Percentiles rank a stretch among this genome's conserved stretches.
These are phyloP conservation scores for Marasmius tenuissimus DNA, from an alignment of 1,284 basidiomycete species.

Conservation along the genomic window DNA sequence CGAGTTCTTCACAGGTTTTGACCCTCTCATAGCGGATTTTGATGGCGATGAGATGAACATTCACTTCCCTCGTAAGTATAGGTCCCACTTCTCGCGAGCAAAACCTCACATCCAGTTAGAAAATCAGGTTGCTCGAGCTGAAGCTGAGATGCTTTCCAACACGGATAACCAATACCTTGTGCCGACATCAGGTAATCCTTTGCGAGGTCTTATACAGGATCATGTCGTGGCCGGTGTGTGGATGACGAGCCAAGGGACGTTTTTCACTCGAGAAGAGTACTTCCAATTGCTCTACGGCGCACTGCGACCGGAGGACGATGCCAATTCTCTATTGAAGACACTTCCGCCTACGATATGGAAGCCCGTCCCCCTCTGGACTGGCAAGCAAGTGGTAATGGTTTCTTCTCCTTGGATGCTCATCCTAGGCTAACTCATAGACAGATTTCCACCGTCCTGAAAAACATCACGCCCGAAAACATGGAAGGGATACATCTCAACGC, in stretches of 20 bases:
- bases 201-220: constrained; percentile 98
- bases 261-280: constrained; percentile 96
- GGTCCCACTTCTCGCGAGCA: neutral
- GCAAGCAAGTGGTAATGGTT: constrained; percentile 90
- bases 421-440: constrained; percentile 29
- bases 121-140: constrained; percentile 90
- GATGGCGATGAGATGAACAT: constrained; percentile 99
- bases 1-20: constrained; percentile 8
- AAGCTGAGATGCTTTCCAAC: constrained; percentile 94
- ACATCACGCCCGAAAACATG: constrained; percentile 84
- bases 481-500: constrained; percentile 86
- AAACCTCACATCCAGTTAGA: constrained; percentile 42
- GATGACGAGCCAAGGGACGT: constrained; percentile 97
- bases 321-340: constrained; percentile 74
- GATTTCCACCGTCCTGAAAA: constrained; percentile 92
- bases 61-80: constrained; percentile 89
- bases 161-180: constrained; percentile 99
- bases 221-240: constrained; percentile 98
- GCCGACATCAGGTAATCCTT: constrained; percentile 96
- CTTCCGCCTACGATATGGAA: constrained; percentile 92
- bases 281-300: constrained; percentile 97
- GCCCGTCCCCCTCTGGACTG: constrained; percentile 92
- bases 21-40: constrained; percentile 78
- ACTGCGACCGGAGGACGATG: constrained; percentile 85
- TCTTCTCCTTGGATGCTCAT: neutral